phyloP scores from a whole-genome alignment of 148 eudicot genomes.

The Rhododendron molle region DNA sequence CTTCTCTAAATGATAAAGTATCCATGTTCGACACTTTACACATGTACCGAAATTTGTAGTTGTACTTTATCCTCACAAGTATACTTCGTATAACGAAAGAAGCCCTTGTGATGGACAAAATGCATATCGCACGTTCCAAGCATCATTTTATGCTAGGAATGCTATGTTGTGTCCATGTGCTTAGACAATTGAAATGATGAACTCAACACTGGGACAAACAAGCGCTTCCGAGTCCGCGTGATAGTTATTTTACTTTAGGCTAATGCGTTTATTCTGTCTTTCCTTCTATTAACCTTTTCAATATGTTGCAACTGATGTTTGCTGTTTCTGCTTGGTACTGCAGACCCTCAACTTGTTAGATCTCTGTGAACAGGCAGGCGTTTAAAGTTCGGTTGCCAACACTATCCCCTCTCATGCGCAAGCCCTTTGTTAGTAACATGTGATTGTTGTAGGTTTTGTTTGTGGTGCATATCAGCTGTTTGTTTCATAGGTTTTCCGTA shows the following conservation, averaged over 20 bases:
- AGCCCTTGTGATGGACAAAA: neutral
- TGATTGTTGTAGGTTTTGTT: slow-evolving; percentile 29
- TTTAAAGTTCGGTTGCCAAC: slow-evolving; percentile 28
- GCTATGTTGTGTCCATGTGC: neutral
- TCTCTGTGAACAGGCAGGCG: slow-evolving; percentile 80
- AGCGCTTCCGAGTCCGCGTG: neutral
- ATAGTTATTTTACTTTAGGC: neutral
- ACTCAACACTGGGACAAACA: neutral
- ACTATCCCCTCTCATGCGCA: slow-evolving; percentile 12
- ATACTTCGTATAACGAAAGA: neutral
- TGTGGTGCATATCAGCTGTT: slow-evolving; percentile 24
- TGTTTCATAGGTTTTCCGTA: slow-evolving; percentile 37
- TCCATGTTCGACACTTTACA: neutral
- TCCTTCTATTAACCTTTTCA: neutral
- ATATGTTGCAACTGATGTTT: neutral
- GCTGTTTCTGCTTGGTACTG: slow-evolving; percentile 15
- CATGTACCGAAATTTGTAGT: neutral
- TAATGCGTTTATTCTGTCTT: neutral
- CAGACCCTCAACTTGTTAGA: slow-evolving; percentile 94
- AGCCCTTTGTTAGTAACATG: slow-evolving; percentile 29
- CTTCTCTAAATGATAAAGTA: neutral
- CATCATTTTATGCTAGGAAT: neutral
- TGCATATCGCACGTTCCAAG: neutral
- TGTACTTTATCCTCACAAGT: neutral
- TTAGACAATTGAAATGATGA: neutral